These are phyloP conservation scores for Oryza coarctata DNA, from an alignment of 176 grass and related monocot genomes.

Conservation along the genomic window DNA sequence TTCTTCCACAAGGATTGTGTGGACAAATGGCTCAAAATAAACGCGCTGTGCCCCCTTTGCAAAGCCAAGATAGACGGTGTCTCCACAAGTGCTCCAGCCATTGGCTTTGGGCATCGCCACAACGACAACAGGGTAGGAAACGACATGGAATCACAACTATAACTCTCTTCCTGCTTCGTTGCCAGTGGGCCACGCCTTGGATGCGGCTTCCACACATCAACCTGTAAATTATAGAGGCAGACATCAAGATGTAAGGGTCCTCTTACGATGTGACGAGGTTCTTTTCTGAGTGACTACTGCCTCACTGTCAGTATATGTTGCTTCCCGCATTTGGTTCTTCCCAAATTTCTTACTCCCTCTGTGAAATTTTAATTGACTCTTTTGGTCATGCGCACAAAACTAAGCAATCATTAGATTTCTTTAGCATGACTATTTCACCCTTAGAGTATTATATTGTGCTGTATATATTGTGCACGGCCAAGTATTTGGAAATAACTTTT, in stretches of 20 bases:
- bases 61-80: slow-evolving; percentile 64
- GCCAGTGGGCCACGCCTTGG: background rate
- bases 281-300: background rate
- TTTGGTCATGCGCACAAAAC: too few species aligned
- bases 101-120: slow-evolving; percentile 57
- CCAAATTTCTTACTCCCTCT: background rate
- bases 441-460: too few species aligned
- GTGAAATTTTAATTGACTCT: too few species aligned
- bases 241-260: slow-evolving; percentile 4
- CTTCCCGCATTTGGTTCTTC: background rate
- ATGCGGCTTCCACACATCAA: slow-evolving; percentile 21
- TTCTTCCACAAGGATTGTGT: slow-evolving; percentile 93
- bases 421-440: too few species aligned
- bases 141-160: slow-evolving; percentile 43
- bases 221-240: slow-evolving; percentile 46
- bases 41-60: slow-evolving; percentile 86
- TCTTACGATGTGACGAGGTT: slow-evolving; percentile 9
- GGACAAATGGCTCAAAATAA: slow-evolving; percentile 98
- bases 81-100: slow-evolving; percentile 25
- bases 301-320: slow-evolving; percentile 20
- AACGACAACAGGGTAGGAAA: slow-evolving; percentile 53
- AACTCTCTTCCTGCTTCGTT: background rate
- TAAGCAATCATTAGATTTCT: too few species aligned
- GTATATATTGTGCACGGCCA: too few species aligned
- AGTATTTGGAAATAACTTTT: too few species aligned